Base-by-base conservation (phyloP, 1,139 yeast genomes). In the Blastobotrys indianensis region DNA sequence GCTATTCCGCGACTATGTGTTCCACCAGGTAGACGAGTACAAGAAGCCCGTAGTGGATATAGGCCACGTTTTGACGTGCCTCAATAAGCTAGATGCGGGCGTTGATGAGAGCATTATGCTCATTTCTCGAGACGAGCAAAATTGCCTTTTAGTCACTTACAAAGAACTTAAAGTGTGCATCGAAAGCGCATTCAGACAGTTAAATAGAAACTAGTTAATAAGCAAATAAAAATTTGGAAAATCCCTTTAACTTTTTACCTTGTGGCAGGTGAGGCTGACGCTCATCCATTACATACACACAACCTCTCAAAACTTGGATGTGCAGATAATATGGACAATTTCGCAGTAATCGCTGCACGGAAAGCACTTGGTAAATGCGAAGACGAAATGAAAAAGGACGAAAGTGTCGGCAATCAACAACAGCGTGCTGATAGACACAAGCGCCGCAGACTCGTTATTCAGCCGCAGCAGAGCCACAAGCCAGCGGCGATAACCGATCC, bases 31-130 rank as follows among this genome's bases (percentile, higher is more conserved):
- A 40, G 88, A 87, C 61, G 94, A 83, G 45, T 66, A 67, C 32
- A 95, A 95, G 13, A 76, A 76, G 56, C 88, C 95, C 2, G 77
- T 82, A 2, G 70, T 87, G 47, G 97, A 94, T 65, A 70, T 92
- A 56, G 82, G 90, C 1, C 87, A 88, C 62, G 94, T 90, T 3
- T 69, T 94, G 53, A 71, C 78, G 44, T 78, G 83, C 55, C 69
- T 92, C 58, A 92, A 92, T 67, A 92, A 92, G 64, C 70, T 92
- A 50, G 99, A 94, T 63, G 94, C 94, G 11, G 98, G 97, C 1
- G 76, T 84, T 39, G 92, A 86, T 44, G 98, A 92, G 63, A 80
- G 78, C 57, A 67, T 92, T 25, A 69, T 88, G 61, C 73, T 92
- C 50, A 85, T 87, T 5, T 82, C 94, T 29, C 75, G 83, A 13